phyloP scores from a whole-genome alignment of 2,329 filamentous ascomycete genomes.

The Colletotrichum camelliae region DNA sequence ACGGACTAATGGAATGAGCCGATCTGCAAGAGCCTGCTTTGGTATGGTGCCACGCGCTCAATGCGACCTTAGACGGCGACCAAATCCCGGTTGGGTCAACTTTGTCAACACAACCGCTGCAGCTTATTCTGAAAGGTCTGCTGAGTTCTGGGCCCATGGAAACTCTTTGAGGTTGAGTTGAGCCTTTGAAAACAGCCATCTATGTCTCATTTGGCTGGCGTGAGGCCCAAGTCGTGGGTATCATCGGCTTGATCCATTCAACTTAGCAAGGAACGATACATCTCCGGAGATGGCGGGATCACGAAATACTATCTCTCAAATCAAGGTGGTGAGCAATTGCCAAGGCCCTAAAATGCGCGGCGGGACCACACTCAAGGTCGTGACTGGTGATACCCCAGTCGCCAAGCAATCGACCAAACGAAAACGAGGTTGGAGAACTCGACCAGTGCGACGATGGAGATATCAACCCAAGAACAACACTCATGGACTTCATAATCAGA shows the following conservation, averaged over 20 bases:
- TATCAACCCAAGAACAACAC: not conserved
- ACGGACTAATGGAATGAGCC: not conserved
- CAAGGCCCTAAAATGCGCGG: not conserved
- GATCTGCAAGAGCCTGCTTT: not conserved
- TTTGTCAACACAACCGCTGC: not conserved
- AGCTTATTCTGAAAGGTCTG: not conserved
- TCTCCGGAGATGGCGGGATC: not conserved
- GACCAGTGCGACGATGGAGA: not conserved
- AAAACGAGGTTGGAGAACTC: not conserved
- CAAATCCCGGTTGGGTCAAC: not conserved
- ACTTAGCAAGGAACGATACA: not conserved
- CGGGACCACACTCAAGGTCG: not conserved
- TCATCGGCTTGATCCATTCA: not conserved
- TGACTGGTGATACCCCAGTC: not conserved
- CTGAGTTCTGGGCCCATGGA: not conserved
- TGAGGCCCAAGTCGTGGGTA: accelerated
- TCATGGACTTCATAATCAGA: accelerated
- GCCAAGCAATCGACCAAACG: not conserved
- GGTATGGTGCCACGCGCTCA: not conserved
- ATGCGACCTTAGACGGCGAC: not conserved
- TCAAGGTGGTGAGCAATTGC: not conserved
- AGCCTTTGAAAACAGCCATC: accelerated
- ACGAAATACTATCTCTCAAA: not conserved
- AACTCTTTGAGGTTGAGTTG: not conserved
- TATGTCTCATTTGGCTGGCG: accelerated